Percentiles rank a stretch among this genome's conserved stretches.
phyloP scores from a whole-genome alignment of 75 land plant genomes.

The Pinus albicaulis region DNA sequence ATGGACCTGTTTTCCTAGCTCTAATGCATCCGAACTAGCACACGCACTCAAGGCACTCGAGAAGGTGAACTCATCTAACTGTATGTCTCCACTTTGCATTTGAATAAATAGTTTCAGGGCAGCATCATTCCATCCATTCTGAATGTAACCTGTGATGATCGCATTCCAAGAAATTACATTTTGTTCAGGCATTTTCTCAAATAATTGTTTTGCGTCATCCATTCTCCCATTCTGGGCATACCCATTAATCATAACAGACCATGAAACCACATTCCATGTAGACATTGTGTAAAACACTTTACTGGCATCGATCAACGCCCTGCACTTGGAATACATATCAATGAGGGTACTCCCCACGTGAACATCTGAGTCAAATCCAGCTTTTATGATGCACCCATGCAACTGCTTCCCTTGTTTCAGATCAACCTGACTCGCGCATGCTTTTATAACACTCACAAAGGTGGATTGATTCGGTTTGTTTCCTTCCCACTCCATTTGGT shows the following conservation, averaged over 20 bases:
- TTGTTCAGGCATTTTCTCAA: conserved; percentile 9
- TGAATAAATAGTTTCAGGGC: conserved; percentile 18
- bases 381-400: conserved; percentile 36
- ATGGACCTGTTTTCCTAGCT: conserved; percentile 13
- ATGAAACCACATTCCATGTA: conserved; percentile 35
- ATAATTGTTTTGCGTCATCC: conserved; percentile 14
- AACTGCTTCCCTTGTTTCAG: conserved; percentile 54
- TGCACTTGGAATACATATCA: conserved; percentile 44
- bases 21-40: conserved; percentile 11
- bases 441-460: conserved; percentile 37
- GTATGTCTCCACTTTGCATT: conserved; percentile 19
- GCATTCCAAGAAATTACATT: conserved; percentile 23
- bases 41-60: conserved; percentile 18
- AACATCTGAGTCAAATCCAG: conserved; percentile 33
- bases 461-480: conserved; percentile 40
- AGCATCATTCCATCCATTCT: conserved; percentile 11
- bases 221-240: conserved; percentile 33
- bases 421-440: conserved; percentile 51
- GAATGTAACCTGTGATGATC: conserved; percentile 14
- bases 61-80: conserved; percentile 11
- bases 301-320: conserved; percentile 20
- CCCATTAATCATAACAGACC: conserved; percentile 48
- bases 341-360: conserved; percentile 55
- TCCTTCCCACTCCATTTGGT: conserved; percentile 19
- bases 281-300: conserved; percentile 20